These are phyloP conservation scores for Aeminium ludgeri DNA, from an alignment of 495 filamentous ascomycete species.

Conservation along the genomic window DNA sequence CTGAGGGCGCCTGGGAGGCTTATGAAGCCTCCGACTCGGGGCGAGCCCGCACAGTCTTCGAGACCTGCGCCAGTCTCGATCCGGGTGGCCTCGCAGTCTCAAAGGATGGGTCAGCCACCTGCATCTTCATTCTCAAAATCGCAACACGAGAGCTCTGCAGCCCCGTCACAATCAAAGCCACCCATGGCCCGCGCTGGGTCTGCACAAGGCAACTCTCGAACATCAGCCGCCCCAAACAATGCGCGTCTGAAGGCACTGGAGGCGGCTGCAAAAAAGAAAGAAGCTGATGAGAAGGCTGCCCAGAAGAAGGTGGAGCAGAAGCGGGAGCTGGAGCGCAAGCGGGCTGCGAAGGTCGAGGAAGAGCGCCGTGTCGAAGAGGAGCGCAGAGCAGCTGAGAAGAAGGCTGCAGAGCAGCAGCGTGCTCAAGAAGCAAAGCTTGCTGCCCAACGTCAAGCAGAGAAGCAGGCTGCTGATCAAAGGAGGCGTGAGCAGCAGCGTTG, in stretches of 20 bases:
- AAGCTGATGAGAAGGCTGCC: constrained; percentile 60
- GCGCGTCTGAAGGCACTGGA: constrained; percentile 36
- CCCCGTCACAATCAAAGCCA: constrained; percentile 32
- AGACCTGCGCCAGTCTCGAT: constrained; percentile 68
- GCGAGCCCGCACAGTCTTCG: constrained; percentile 37
- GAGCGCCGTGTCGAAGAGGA: constrained; percentile 29
- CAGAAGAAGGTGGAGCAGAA: constrained; percentile 67
- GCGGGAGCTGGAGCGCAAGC: constrained; percentile 59
- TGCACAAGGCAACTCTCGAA: constrained; percentile 9
- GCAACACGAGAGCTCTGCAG: constrained; percentile 20
- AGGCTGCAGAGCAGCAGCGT: constrained; percentile 34
- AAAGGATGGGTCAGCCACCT: constrained; percentile 10
- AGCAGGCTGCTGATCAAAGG: constrained; percentile 44
- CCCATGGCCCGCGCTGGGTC: constrained; percentile 43
- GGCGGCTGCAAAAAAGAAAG: constrained; percentile 56
- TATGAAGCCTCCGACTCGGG: constrained; percentile 44
- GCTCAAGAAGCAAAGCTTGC: constrained; percentile 47
- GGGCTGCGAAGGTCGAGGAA: constrained; percentile 43
- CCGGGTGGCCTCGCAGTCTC: constrained; percentile 47
- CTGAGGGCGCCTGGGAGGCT: constrained; percentile 41
- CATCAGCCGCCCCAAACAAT: constrained; percentile 45
- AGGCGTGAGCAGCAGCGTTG: constrained; percentile 33
- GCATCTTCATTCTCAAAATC: constrained; percentile 33
- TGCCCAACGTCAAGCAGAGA: constrained; percentile 45
- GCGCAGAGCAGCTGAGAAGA: constrained; percentile 32